A percentile compares a stretch with the other conserved stretches of the same genome.
Conservation (phyloP, 768 basidiomycete species). For the Lactarius evosmus region DNA sequence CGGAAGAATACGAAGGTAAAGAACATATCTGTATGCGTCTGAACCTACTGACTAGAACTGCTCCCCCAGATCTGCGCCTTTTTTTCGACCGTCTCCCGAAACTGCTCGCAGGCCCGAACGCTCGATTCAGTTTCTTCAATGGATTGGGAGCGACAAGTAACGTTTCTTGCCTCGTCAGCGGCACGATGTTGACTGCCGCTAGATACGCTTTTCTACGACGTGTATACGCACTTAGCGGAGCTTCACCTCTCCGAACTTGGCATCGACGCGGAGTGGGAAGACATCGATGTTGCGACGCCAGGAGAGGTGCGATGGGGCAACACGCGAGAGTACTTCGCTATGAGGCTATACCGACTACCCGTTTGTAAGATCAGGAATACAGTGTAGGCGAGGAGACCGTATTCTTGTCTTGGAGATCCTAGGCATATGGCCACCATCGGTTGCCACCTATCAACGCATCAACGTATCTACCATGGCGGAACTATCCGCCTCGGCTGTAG, state of each 20-base stretch:
- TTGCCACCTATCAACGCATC: not conserved
- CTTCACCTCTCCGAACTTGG: slow-evolving; percentile 83
- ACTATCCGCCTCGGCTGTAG: not conserved
- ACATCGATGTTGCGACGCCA: slow-evolving; percentile 65
- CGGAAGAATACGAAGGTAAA: slow-evolving; percentile 73
- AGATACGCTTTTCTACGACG: slow-evolving; percentile 90
- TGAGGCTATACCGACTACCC: slow-evolving; percentile 73
- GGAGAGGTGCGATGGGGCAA: slow-evolving; percentile 69
- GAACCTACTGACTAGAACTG: not conserved
- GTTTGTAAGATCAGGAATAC: slow-evolving; percentile 36
- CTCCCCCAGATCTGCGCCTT: slow-evolving; percentile 52
- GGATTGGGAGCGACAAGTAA: slow-evolving; percentile 92
- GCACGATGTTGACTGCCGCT: slow-evolving; percentile 5
- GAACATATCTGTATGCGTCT: not conserved
- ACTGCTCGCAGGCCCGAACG: slow-evolving; percentile 67
- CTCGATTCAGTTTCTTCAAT: slow-evolving; percentile 94
- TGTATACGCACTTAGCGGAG: slow-evolving; percentile 82
- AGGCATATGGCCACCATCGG: not conserved
- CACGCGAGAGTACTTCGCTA: slow-evolving; percentile 70
- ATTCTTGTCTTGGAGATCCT: not conserved
- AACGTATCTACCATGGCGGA: not conserved
- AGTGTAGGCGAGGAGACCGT: slow-evolving; percentile 30
- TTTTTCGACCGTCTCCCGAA: slow-evolving; percentile 84
- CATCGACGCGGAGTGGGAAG: slow-evolving; percentile 73
- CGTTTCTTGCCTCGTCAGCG: not conserved